Base-by-base conservation (phyloP, 73 alveolate species). In the Uronychia setigera region DNA sequence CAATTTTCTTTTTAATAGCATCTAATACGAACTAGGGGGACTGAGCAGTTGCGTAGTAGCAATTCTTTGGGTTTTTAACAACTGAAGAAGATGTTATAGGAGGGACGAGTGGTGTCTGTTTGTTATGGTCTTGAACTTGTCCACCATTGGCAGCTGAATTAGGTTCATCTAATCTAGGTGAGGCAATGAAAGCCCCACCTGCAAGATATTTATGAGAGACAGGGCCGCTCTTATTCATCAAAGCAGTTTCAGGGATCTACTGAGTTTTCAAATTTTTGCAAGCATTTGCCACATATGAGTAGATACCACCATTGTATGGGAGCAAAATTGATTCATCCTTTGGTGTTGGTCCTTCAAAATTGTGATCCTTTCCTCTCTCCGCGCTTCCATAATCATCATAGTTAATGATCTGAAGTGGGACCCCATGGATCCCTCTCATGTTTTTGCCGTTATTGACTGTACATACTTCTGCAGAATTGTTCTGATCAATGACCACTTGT, bases 381-480 rank as follows among this genome's bases (percentile, higher is more conserved):
- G 67, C 67, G 67, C 67, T 46, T 5, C 67, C 5, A 46, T 46
- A 46, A 19, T 46, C 67, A 19, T 46, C 67, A 46, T 46, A 46
- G 67, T 46, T 46, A 19, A 46, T 46, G 67, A 46, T 46, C 67
- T 46, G 19, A 19, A 46, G 67, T 11, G 67, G 67, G n/a, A 46
- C 67, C 67, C 67, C 67, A 46, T 46, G 67, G 67, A 46, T 46
- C 67, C 67, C 67, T 46, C 67, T 5, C n/a, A n/a, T n/a, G n/a
- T 46, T 46, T 19, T 19, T 19, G 67, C 67, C 67, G 5, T 5
- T 19, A 19, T 46, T 46, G n/a, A 46, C 67, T 5, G n/a, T 46
- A 19, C 67, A 46, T 11, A 46, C 19, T 46, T 46, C 67, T 11
- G 67, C 67, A 46, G n/a, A 11, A 19, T 46, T 46, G 67, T 46